Base-by-base conservation (phyloP, 2,329 filamentous ascomycete genomes). In the Aureobasidium sp. region DNA sequence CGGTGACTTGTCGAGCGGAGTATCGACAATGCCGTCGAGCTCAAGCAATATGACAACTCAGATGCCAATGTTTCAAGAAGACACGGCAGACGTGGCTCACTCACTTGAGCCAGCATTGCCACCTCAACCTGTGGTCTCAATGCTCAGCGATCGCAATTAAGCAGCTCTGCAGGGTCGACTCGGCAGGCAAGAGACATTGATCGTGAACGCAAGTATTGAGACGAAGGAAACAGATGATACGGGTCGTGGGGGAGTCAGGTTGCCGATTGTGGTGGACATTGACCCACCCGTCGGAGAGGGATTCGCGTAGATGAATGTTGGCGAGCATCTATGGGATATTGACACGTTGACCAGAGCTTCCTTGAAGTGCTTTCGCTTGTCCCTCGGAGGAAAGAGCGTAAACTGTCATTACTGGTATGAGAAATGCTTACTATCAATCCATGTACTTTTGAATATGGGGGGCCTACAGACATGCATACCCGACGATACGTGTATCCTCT, bases 161-260 rank as follows among this genome's bases (percentile, higher is more conserved):
- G 27, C 38, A 19, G 53, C 53, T 25, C 40, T 35, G 21, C 27
- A 25, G 8, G 29, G 19, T 31, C 38, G 53, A 45, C 19, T 27
- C n/a, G 40, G 53, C 19, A 57, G 53, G 9, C 17, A 43, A 13
- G 87, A 93, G 75, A 94, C 89, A 1, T 92, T 85, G 69, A 76
- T 95, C 57, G 81, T 94, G 66, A 95, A 95, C 74, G 88, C 88
- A 29, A 85, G 89, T 21, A 85, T 92, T 63, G 81, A 88, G 78
- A 84, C 73, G 67, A 61, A 35, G 77, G 74, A 1, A 83, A 83
- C 17, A 88, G 85, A 63, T 84, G 88, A 73, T 85, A 92, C 72
- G 89, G 91, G 31, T 37, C 35, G 35, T 37, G 4, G 13, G 13
- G 5, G 15, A 17, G 13, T 17, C 15, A 37, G 35, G n/a, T 25